Percentiles rank a stretch among this genome's conserved stretches.
phyloP scores from a whole-genome alignment of 768 basidiomycete species.

The Mycena vulgaris region DNA sequence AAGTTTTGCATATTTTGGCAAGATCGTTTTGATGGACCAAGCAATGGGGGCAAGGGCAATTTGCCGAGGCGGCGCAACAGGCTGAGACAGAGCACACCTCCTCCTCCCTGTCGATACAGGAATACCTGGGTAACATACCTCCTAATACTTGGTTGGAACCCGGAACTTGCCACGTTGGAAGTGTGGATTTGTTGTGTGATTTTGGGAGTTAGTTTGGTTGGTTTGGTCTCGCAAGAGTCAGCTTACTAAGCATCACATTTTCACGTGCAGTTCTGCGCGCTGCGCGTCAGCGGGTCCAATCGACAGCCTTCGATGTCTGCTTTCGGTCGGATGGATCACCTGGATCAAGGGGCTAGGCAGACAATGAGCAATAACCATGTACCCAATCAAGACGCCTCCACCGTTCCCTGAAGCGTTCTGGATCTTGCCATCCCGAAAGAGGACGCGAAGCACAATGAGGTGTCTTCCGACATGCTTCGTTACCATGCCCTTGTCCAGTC shows the following conservation, averaged over 20 bases:
- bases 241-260: no score
- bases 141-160: no score
- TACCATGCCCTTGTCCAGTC: constrained; percentile 27
- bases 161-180: no score
- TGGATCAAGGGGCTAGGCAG: constrained; percentile 1
- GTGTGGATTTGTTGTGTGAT: no score
- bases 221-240: no score
- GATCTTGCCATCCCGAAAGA: neutral
- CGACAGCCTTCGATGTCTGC: neutral
- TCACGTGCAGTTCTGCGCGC: no score
- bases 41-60: constrained; percentile 15
- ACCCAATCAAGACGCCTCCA: constrained; percentile 15
- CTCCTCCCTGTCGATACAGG: constrained; percentile 19
- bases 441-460: constrained; percentile 7
- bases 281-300: constrained; percentile 3
- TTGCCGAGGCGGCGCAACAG: constrained; percentile 1
- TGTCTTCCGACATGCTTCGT: constrained; percentile 11
- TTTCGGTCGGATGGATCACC: constrained; percentile 6
- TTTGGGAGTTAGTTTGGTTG: no score
- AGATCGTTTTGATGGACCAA: constrained; percentile 10
- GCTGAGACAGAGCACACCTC: constrained; percentile 13
- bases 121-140: constrained; percentile 14
- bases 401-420: constrained; percentile 29
- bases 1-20: neutral
- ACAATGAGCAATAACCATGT: constrained; percentile 1